Evolutionary conservation across 352 stramenopile genomes (phyloP), one percentile per base, ranked within the genome.

Genomic region (Phytopythium aichiense): DNA sequence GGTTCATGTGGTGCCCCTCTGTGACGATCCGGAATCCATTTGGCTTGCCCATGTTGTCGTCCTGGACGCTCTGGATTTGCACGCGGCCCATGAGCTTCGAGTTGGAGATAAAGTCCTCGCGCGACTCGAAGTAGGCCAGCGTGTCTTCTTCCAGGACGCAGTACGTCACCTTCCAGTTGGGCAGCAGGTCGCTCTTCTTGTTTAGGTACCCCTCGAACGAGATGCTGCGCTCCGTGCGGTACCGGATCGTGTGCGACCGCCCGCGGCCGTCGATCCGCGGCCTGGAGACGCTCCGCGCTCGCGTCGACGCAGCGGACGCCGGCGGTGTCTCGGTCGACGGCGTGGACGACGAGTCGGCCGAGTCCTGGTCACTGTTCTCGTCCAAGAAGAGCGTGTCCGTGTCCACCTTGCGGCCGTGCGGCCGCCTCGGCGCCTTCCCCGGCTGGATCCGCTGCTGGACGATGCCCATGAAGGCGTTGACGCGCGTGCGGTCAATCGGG

Each of bases 151-250:
- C 84, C 42, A 94, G 60, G 4, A 94, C 82, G 52, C 82, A 92
- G 65, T 94, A 94, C 35, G 71, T 79, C 1, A 73, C 79, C 33
- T 84, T 85, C 84, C 84, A 94, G n/a, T 61, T 77, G 57, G 76
- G 63, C 0, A 94, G 55, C 51, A 94, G 46, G 40, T 94, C 85
- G 56, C 85, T 88, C 63, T 94, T 94, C 67, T 90, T 91, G 73
- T 80, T 88, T 56, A 94, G 62, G 46, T 94, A 94, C 1, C 85
- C 85, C 76, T 94, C 85, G 58, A 94, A 94, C 15, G 80, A 76
- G 42, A 94, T 92, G 13, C 84, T 81, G 16, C 74, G 68, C 31
- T 86, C 76, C 0, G 67, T 84, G 16, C 83, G 80, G 51, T 92
- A 92, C 11, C 83, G 79, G 53, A 90, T 68, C 1, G 80, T 89